phyloP scores from a whole-genome alignment of 176 grass and related monocot species.

The Aegilops speltoides region DNA sequence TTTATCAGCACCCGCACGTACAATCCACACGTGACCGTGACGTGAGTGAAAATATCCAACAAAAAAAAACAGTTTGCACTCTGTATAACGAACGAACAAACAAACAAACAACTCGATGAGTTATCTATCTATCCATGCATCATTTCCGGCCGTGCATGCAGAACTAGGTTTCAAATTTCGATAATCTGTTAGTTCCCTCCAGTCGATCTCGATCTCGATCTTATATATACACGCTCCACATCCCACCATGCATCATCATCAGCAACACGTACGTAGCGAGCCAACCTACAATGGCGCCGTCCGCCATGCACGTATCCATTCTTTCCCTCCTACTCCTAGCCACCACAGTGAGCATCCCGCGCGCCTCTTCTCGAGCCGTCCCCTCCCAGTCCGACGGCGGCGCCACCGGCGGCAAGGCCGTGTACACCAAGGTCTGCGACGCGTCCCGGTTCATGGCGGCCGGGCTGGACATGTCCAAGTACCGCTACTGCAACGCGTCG shows the following conservation, averaged over 20 bases:
- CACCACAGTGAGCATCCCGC: background rate
- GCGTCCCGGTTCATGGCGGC: background rate
- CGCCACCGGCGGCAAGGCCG: background rate
- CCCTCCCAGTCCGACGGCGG: background rate
- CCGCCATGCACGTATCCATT: background rate
- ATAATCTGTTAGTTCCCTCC: conserved; percentile 2
- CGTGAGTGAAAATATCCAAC: background rate
- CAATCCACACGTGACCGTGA: background rate
- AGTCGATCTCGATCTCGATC: background rate
- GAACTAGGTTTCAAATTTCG: conserved; percentile 1
- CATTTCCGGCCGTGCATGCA: background rate
- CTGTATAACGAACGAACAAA: background rate
- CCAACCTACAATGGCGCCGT: background rate
- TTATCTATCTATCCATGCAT: conserved; percentile 3
- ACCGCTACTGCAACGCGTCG: conserved; percentile 41
- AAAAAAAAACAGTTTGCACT: background rate
- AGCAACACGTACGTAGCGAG: background rate
- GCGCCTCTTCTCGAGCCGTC: background rate
- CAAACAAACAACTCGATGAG: background rate
- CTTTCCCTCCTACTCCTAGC: background rate
- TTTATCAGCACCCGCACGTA: background rate
- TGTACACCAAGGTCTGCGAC: conserved; percentile 36
- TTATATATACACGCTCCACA: background rate
- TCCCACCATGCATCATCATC: background rate
- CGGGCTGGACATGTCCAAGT: conserved; percentile 1